A percentile compares a stretch with the other conserved stretches of the same genome.
phyloP scores from a whole-genome alignment of 2,329 filamentous ascomycete species.

The Colletotrichum lini region DNA sequence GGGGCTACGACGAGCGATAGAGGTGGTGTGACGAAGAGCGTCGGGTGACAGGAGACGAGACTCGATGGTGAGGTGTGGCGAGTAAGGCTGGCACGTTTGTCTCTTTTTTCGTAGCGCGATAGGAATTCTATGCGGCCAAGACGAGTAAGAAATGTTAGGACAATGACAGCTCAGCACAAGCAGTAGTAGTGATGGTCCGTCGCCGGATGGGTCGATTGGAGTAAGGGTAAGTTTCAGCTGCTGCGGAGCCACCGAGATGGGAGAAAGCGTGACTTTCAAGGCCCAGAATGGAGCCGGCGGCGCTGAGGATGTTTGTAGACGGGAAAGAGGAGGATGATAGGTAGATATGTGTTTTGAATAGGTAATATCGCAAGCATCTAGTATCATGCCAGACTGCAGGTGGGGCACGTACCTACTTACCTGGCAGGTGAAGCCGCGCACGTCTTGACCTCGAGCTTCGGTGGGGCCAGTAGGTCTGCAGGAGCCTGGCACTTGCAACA shows the following conservation, averaged over 20 bases:
- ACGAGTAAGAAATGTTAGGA: background rate
- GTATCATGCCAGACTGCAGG: conserved; percentile 26
- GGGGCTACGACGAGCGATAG: conserved; percentile 9
- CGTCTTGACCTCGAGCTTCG: background rate
- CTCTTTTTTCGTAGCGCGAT: background rate
- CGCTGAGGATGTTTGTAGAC: conserved; percentile 18
- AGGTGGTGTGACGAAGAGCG: conserved; percentile 24
- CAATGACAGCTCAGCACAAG: background rate
- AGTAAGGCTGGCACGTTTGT: background rate
- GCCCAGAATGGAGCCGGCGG: background rate
- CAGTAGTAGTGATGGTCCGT: background rate
- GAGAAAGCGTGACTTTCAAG: conserved; percentile 1
- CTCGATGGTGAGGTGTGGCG: background rate
- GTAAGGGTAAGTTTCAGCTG: conserved; percentile 23
- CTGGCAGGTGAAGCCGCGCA: background rate
- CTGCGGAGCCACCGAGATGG: conserved; percentile 24
- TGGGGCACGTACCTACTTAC: conserved; percentile 2
- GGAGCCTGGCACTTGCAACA: background rate
- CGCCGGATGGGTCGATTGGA: background rate
- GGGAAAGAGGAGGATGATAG: conserved; percentile 19
- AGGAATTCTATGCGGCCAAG: background rate
- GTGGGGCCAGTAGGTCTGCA: background rate
- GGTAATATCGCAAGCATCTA: conserved; percentile 37
- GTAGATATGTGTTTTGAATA: conserved; percentile 31
- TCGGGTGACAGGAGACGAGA: background rate